Percentiles rank a stretch among this genome's conserved stretches.
These are phyloP conservation scores for Parietaria judaica DNA, from an alignment of 306 rosid genomes.

Conservation along the genomic window DNA sequence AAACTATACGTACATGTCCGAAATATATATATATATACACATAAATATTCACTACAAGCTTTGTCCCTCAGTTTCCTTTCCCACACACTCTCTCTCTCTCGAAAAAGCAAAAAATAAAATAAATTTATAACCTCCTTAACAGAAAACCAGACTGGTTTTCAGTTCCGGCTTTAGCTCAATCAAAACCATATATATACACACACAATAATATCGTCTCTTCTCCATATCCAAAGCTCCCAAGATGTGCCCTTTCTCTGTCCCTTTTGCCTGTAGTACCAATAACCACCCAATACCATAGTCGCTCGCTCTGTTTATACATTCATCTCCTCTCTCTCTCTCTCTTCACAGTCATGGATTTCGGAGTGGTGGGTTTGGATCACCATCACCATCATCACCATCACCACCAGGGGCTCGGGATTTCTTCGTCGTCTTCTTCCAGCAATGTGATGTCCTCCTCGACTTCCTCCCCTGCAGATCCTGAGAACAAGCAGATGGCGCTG, in stretches of 20 bases:
- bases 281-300: not conserved
- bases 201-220: not conserved
- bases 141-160: constrained; percentile 50
- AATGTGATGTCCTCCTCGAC: not conserved
- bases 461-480: constrained; percentile 63
- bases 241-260: constrained; percentile 29
- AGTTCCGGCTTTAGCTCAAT: constrained; percentile 38
- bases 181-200: constrained; percentile 2
- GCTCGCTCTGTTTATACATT: not conserved
- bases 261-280: constrained; percentile 1
- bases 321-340: not conserved
- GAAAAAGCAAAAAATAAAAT: constrained; percentile 20
- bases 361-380: constrained; percentile 51
- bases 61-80: constrained; percentile 32
- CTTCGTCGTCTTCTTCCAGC: constrained; percentile 11
- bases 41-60: constrained; percentile 13
- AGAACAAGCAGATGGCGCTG: constrained; percentile 40
- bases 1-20: constrained; percentile 13
- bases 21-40: constrained; percentile 8
- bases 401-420: not conserved
- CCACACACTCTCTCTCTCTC: constrained; percentile 33
- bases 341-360: constrained; percentile 58
- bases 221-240: constrained; percentile 13
- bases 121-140: constrained; percentile 34
- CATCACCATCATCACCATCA: not conserved